Evolutionary conservation across 2,329 filamentous ascomycete genomes (phyloP).

Genomic region (Paecilomyces variotii): DNA sequence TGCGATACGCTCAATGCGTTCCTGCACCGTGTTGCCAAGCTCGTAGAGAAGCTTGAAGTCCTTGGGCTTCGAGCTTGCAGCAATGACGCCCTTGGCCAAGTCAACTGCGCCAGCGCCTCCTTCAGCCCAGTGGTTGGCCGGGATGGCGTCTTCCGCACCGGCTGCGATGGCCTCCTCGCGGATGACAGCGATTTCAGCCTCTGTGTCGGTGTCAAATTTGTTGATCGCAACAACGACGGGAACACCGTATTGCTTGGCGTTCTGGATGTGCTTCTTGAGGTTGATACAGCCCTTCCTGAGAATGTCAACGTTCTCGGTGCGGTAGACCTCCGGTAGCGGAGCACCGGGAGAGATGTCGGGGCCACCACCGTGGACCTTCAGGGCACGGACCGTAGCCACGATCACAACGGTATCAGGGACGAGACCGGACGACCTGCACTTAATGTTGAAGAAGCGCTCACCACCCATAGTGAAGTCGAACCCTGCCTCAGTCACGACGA

Average conservation of each 20-base stretch:
- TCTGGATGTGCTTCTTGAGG: conserved; percentile 87
- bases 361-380: conserved; percentile 95
- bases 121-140: conserved; percentile 94
- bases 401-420: conserved; percentile 90
- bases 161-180: conserved; percentile 86
- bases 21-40: conserved; percentile 69
- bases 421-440: conserved; percentile 90
- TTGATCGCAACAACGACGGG: conserved; percentile 97
- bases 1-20: conserved; percentile 84
- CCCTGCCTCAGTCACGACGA: conserved; percentile 91
- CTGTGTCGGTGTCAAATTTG: conserved; percentile 88
- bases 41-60: conserved; percentile 82
- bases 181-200: conserved; percentile 81
- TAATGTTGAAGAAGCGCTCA: conserved; percentile 99
- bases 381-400: conserved; percentile 86
- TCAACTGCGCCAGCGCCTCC: conserved; percentile 86
- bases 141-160: conserved; percentile 86
- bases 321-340: conserved; percentile 78
- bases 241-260: conserved; percentile 80
- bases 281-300: conserved; percentile 88
- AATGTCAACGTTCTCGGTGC: conserved; percentile 86
- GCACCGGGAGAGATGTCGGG: conserved; percentile 88
- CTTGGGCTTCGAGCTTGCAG: conserved; percentile 73
- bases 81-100: conserved; percentile 77
- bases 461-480: conserved; percentile 99